Base-by-base conservation (phyloP, 2,329 filamentous ascomycete genomes). In the Plectosphaerella sp. region DNA sequence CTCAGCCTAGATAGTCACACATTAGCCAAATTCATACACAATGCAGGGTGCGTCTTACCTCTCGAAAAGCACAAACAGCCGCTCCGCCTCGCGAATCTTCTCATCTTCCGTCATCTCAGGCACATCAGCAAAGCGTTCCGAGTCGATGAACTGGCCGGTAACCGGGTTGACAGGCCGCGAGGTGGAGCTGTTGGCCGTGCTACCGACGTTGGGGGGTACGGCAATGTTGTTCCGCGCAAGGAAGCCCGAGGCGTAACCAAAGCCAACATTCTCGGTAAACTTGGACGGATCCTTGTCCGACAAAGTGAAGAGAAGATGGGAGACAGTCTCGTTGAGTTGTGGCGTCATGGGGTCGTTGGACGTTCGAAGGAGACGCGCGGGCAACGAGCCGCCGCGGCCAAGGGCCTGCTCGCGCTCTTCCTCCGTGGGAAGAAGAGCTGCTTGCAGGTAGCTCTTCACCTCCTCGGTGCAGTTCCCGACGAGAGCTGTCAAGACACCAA, bases 181-280 rank as follows among this genome's bases (percentile, higher is more conserved):
- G 2, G 59, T 57, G 25, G 50, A 49, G 14, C 68, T 60, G 58
- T 62, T 25, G 50, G 60, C n/a, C 48, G 66, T 63, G 54, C 62
- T 66, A 10, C 83, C 71, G 1, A 84, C 81, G 51, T 78, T 84
- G 53, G 84, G 77, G 0, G 91, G 90, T 20, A 96, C 76, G 0
- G 86, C 78, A 12, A 97, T 84, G 51, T 94, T 89, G 56, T 93
- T 88, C 57, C 88, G 87, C 72, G 92, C 87, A 15, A 99, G 74
- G 65, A 94, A 96, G 0, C 94, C 94, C 0, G 91, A 89, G 1
- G 94, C 94, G 63, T 89, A 96, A 0, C 94, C 94, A 64, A 96
- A 99, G 0, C 94, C 94, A 12, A 99, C 89, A 59, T 97, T 97
- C 49, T 89, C 80, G 1, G 97, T 88, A 62, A 97, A 94, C 28